Evolutionary conservation across 108 stramenopile species (phyloP), one percentile per base, ranked within the genome.

Genomic region (Nitzschia sp.): DNA sequence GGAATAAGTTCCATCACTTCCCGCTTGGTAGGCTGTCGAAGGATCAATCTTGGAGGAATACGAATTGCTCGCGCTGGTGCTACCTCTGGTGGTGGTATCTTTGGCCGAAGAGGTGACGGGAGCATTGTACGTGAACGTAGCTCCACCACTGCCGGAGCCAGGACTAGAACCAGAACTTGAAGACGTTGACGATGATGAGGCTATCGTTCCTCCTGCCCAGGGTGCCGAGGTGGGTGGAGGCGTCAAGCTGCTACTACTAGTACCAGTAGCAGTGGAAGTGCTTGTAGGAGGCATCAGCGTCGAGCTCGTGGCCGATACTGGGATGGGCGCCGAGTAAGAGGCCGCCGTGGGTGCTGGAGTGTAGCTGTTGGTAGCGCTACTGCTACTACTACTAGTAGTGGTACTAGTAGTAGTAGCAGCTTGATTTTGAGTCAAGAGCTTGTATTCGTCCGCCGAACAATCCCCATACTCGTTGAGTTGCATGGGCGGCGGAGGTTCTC

Each of bases 381-480:
- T n/a, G n/a, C n/a, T n/a, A n/a, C n/a, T n/a, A n/a, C n/a, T n/a
- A n/a, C n/a, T n/a, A n/a, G n/a, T n/a, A n/a, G n/a, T n/a, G n/a
- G n/a, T n/a, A n/a, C n/a, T n/a, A n/a, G n/a, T n/a, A n/a, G n/a
- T n/a, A n/a, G n/a, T n/a, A n/a, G n/a, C n/a, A n/a, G n/a, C n/a
- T n/a, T n/a, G n/a, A n/a, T n/a, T n/a, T 69, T 41, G 38, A 13
- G 48, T 50, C 13, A 50, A 22, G 8, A 4, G 48, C 75, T 81
- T 60, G 73, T 85, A 93, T 73, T 93, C 92, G 26, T 75, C 88
- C 48, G 82, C 85, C 9, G 89, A 85, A 63, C 85, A 85, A 59
- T 93, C 92, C 13, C 85, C 92, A 52, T 76, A 89, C 56, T 90
- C 87, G 69, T 93, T 93, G 58, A 93, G 63, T 25, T 74, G 72